Evolutionary conservation across 129 eudicot genomes (phyloP).

Genomic region (Saussurea involucrata): DNA sequence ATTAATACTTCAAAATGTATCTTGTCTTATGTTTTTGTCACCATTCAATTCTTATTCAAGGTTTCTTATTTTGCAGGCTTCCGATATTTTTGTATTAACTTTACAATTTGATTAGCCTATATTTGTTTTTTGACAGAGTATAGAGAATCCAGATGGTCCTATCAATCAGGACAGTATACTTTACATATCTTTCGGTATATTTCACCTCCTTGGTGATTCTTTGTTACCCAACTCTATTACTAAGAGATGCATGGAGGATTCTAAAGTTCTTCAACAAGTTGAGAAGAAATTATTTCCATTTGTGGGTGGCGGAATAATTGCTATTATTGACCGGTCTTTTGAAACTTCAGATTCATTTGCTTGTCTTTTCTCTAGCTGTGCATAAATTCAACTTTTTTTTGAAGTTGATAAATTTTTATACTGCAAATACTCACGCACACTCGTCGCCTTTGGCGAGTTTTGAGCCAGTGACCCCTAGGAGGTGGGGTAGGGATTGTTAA

Average conservation of each 20-base stretch:
- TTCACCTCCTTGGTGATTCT: too few species aligned
- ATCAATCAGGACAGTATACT: constrained; percentile 51
- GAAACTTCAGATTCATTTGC: neutral
- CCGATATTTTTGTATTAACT: neutral
- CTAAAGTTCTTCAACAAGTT: constrained; percentile 82
- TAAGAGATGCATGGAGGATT: constrained; percentile 52
- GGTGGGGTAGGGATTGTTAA: neutral
- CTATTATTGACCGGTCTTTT: constrained; percentile 83
- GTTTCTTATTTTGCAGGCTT: too few species aligned
- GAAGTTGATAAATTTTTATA: too few species aligned
- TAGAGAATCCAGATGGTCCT: too few species aligned
- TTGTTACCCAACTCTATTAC: constrained; percentile 71
- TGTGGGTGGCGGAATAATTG: constrained; percentile 63
- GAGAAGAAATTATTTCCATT: constrained; percentile 82
- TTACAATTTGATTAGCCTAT: neutral
- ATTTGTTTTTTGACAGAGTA: constrained; percentile 36
- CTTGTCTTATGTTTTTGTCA: too few species aligned
- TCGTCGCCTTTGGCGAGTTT: too few species aligned
- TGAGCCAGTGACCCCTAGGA: too few species aligned
- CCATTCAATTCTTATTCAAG: too few species aligned
- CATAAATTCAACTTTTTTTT: neutral
- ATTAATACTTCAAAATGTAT: too few species aligned
- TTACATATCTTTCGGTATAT: constrained; percentile 55
- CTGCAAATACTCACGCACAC: too few species aligned
- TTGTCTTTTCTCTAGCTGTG: neutral